Evolutionary conservation across 1,284 basidiomycete species (phyloP).

Genomic region (Ganoderma lucidum): DNA sequence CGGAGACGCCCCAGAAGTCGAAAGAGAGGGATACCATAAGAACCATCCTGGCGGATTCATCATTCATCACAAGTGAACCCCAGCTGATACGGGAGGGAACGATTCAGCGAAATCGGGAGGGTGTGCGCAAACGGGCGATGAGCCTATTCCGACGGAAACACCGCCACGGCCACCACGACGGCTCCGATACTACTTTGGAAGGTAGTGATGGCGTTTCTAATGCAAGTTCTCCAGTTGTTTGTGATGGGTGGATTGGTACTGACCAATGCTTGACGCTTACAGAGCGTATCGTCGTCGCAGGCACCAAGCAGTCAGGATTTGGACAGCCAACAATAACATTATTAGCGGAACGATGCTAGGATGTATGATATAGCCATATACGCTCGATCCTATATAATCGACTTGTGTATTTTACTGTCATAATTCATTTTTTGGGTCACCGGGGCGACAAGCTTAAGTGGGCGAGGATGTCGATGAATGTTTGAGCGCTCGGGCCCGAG

Average conservation of each 20-base stretch:
- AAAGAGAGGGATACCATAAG: conserved; percentile 15
- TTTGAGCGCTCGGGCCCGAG: background rate
- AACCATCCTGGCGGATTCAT: conserved; percentile 18
- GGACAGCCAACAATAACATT: conserved; percentile 9
- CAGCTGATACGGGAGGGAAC: conserved; percentile 29
- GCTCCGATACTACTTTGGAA: conserved; percentile 22
- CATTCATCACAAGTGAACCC: conserved; percentile 33
- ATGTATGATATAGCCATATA: conserved; percentile 18
- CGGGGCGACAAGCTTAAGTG: background rate
- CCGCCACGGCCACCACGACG: conserved; percentile 16
- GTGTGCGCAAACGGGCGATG: conserved; percentile 43
- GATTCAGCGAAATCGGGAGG: conserved; percentile 22
- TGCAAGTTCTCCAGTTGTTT: conserved; percentile 1
- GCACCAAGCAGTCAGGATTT: conserved; percentile 6
- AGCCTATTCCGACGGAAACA: conserved; percentile 50
- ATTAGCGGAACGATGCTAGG: background rate
- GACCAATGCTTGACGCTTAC: background rate
- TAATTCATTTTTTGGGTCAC: background rate
- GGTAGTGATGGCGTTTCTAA: conserved; percentile 15
- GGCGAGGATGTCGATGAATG: background rate
- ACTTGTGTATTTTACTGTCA: conserved; percentile 16
- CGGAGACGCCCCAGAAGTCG: conserved; percentile 15
- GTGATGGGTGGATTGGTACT: background rate
- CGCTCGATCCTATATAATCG: conserved; percentile 11
- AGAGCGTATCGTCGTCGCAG: conserved; percentile 21